These are phyloP conservation scores for Echeveria elegans DNA, from an alignment of 164 flowering plant species.

Conservation along the genomic window DNA sequence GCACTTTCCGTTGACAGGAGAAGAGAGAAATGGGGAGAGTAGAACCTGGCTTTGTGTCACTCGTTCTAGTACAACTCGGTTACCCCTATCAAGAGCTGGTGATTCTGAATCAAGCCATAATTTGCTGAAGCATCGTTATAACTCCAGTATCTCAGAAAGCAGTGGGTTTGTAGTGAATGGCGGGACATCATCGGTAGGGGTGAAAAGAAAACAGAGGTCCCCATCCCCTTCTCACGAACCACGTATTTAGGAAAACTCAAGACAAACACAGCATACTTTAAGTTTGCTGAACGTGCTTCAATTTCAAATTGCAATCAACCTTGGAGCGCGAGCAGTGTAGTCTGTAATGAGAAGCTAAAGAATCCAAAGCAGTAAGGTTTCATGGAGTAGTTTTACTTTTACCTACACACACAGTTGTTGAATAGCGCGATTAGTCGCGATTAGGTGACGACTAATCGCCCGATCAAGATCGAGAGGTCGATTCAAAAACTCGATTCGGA, in stretches of 20 bases:
- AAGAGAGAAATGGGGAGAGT: constrained; percentile 25
- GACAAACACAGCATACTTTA: neutral
- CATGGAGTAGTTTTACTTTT: no score
- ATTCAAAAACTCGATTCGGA: no score
- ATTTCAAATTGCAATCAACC: no score
- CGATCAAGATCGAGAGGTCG: no score
- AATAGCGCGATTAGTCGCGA: no score
- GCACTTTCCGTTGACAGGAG: constrained; percentile 59
- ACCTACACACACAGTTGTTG: no score
- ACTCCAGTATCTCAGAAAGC: neutral
- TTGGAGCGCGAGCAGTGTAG: no score
- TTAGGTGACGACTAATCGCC: no score
- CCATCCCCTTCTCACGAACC: neutral
- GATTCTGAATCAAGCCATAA: neutral
- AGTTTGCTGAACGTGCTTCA: no score
- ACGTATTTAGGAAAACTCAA: neutral
- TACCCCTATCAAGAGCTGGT: neutral
- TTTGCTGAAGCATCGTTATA: neutral
- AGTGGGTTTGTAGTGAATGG: neutral
- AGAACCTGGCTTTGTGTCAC: constrained; percentile 66
- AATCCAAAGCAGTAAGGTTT: no score
- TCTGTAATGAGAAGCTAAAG: no score
- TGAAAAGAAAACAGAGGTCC: constrained; percentile 4
- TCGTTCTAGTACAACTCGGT: constrained; percentile 17
- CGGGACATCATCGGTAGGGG: neutral